These are phyloP conservation scores for Gossypium herbaceum DNA, from an alignment of 345 rosid species.

Conservation along the genomic window DNA sequence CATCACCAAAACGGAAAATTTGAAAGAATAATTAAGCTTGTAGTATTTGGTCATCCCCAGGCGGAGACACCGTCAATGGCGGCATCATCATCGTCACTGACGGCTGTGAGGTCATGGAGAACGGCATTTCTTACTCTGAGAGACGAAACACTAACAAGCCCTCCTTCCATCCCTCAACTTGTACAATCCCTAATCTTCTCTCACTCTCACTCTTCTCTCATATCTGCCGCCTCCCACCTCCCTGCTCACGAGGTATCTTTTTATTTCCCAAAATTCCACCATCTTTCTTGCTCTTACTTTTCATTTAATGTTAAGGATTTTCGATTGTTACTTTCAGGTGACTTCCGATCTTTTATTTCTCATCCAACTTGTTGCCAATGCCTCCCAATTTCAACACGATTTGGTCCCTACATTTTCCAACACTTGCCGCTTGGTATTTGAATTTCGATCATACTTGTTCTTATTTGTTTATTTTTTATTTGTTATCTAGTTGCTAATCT, in stretches of 20 bases:
- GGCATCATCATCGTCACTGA: conserved; percentile 8
- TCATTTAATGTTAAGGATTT: neutral
- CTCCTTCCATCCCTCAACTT: conserved; percentile 47
- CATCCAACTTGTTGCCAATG: conserved; percentile 55
- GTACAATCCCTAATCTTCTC: conserved; percentile 64
- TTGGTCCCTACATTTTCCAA: conserved; percentile 30
- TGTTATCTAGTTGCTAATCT: neutral
- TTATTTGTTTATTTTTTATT: neutral
- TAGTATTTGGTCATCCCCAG: conserved; percentile 6
- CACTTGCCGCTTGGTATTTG: conserved; percentile 55
- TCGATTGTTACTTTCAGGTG: conserved; percentile 30
- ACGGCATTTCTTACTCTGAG: conserved; percentile 80
- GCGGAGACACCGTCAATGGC: conserved; percentile 38
- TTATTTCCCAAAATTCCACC: neutral
- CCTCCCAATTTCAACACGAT: conserved; percentile 28
- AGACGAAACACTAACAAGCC: conserved; percentile 59
- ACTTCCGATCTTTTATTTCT: conserved; percentile 68
- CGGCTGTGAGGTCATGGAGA: conserved; percentile 58
- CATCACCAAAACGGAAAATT: too few species aligned
- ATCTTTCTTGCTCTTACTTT: neutral
- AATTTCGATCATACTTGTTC: neutral
- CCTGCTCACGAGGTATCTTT: conserved; percentile 67
- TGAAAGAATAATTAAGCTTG: neutral
- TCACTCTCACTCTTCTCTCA: conserved; percentile 40
- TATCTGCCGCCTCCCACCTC: conserved; percentile 63